A percentile compares a stretch with the other conserved stretches of the same genome.
Evolutionary conservation across 2,329 filamentous ascomycete species (phyloP).

Genomic region (Fusarium succisae): DNA sequence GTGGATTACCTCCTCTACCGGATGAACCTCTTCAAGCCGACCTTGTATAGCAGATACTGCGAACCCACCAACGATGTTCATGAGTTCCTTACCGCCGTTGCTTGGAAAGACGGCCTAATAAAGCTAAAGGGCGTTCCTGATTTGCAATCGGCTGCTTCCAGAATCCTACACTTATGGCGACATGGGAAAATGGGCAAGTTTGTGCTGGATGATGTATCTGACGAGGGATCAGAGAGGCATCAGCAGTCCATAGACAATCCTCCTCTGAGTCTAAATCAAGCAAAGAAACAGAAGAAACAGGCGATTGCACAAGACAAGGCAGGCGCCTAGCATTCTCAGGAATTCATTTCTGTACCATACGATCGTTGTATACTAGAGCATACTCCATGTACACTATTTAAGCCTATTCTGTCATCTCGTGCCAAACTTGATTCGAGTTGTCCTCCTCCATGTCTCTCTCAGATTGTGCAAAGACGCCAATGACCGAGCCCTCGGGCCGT

Average conservation of each 20-base stretch:
- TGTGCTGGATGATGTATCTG: slow-evolving; percentile 78
- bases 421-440: slow-evolving; percentile 5
- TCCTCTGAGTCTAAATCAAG: slow-evolving; percentile 72
- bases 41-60: slow-evolving; percentile 69
- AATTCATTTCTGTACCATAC: slow-evolving; percentile 16
- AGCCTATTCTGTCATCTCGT: slow-evolving; percentile 24
- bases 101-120: slow-evolving; percentile 78
- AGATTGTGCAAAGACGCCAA: slow-evolving; percentile 24
- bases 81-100: slow-evolving; percentile 75
- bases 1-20: slow-evolving; percentile 92
- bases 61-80: slow-evolving; percentile 86
- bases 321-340: slow-evolving; percentile 39
- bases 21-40: slow-evolving; percentile 74
- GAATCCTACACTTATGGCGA: slow-evolving; percentile 85
- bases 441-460: slow-evolving; percentile 5
- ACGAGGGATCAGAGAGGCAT: slow-evolving; percentile 63
- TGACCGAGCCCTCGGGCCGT: slow-evolving; percentile 14
- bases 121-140: slow-evolving; percentile 77
- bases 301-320: slow-evolving; percentile 57
- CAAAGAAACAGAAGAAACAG: slow-evolving; percentile 72
- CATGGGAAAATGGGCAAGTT: slow-evolving; percentile 79
- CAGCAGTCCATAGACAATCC: slow-evolving; percentile 58
- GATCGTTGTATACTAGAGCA: slow-evolving; percentile 24
- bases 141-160: slow-evolving; percentile 77
- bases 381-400: slow-evolving; percentile 30